Evolutionary conservation across 1,284 basidiomycete species (phyloP).

Genomic region (Pseudozyma hubeiensis): DNA sequence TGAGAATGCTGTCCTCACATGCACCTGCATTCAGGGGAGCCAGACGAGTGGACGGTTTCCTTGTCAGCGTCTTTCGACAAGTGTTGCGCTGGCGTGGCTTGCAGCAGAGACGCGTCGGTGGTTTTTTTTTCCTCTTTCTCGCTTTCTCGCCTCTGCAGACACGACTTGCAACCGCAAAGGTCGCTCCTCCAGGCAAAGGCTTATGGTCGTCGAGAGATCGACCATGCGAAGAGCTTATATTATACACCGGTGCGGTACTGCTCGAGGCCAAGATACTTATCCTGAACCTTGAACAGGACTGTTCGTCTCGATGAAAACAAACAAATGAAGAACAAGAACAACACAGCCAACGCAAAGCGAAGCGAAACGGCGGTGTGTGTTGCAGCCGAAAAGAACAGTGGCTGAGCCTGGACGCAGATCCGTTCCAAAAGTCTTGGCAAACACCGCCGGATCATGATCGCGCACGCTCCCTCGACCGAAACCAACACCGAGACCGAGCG

Average conservation of each 20-base stretch:
- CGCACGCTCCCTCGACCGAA: not conserved
- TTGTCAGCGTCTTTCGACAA: not conserved
- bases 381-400: not conserved
- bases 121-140: not conserved
- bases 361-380: constrained; percentile 1
- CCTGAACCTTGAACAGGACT: no score
- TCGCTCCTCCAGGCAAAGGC: not conserved
- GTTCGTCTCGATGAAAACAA: not conserved
- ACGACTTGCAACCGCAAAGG: not conserved
- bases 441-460: no score
- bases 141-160: not conserved
- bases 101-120: not conserved
- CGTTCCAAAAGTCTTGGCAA: constrained; percentile 1
- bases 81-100: not conserved
- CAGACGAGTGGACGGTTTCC: not conserved
- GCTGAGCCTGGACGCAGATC: not conserved
- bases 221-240: no score
- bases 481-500: constrained; percentile 4
- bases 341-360: not conserved
- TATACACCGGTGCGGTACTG: not conserved
- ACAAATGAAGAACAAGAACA: not conserved
- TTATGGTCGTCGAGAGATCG: no score
- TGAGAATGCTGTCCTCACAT: constrained; percentile 19
- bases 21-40: constrained; percentile 11
- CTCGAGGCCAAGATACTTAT: no score